phyloP scores from a whole-genome alignment of 1,284 basidiomycete genomes.

The Tilletiaria anomala region DNA sequence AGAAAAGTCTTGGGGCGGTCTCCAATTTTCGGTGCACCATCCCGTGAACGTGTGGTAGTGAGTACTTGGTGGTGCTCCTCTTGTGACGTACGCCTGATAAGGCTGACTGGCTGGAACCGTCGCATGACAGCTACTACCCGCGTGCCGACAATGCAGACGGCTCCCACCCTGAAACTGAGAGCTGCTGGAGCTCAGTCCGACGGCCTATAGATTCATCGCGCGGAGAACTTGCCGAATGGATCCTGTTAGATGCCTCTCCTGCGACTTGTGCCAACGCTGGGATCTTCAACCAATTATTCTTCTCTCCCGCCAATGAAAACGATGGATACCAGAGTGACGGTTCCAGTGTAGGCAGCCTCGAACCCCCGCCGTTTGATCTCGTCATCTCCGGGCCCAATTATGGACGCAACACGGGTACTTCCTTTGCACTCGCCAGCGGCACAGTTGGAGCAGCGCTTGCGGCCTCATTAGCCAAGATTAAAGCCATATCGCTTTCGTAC shows the following conservation, averaged over 20 bases:
- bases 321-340: background rate
- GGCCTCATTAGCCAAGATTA: conserved; percentile 20
- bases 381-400: conserved; percentile 37
- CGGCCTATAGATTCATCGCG: conserved; percentile 15
- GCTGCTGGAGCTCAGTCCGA: conserved; percentile 26
- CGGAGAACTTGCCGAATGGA: conserved; percentile 33
- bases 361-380: conserved; percentile 16
- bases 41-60: conserved; percentile 34
- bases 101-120: too few species aligned
- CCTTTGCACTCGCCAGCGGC: conserved; percentile 34
- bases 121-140: conserved; percentile 39
- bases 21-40: conserved; percentile 21
- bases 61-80: too few species aligned
- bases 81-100: too few species aligned
- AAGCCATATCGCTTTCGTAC: conserved; percentile 26
- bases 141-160: conserved; percentile 20
- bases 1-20: conserved; percentile 24
- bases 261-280: conserved; percentile 35
- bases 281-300: conserved; percentile 23
- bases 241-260: conserved; percentile 33
- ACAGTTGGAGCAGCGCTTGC: conserved; percentile 34
- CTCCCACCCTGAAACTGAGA: conserved; percentile 10
- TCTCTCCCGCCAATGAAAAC: conserved; percentile 4
- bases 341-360: background rate
- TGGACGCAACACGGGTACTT: conserved; percentile 35